Evolutionary conservation across 306 rosid genomes (phyloP).

Genomic region (Malus fusca): DNA sequence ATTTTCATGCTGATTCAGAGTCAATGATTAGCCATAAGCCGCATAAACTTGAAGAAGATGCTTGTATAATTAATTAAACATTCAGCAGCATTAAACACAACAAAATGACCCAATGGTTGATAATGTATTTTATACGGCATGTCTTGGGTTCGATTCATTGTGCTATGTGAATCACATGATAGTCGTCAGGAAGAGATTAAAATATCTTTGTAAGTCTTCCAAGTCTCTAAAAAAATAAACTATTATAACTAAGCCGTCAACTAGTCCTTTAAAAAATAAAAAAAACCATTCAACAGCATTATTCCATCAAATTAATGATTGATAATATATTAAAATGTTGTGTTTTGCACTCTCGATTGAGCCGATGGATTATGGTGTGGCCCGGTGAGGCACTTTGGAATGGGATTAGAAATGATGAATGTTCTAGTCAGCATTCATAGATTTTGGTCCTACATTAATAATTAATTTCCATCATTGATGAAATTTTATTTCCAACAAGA

Average conservation of each 20-base stretch:
- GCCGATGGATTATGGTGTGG: slow-evolving; percentile 20
- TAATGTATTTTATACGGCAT: no score
- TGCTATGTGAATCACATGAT: no score
- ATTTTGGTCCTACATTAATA: slow-evolving; percentile 42
- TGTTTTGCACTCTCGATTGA: slow-evolving; percentile 2
- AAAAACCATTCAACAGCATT: not conserved
- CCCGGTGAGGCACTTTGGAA: slow-evolving; percentile 14
- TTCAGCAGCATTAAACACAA: not conserved
- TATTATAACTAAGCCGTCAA: no score
- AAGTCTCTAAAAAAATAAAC: no score
- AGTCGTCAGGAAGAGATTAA: no score
- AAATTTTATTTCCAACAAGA: not conserved
- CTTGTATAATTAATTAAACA: not conserved
- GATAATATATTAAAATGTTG: slow-evolving; percentile 12
- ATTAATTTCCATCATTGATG: not conserved
- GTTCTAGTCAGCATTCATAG: slow-evolving; percentile 27
- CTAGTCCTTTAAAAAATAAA: no score
- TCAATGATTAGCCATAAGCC: slow-evolving; percentile 10
- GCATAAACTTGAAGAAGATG: not conserved
- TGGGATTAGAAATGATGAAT: slow-evolving; percentile 22
- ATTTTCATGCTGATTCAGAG: slow-evolving; percentile 12
- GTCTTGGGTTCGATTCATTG: no score
- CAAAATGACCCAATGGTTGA: no score
- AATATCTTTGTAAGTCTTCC: no score
- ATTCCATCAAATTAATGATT: slow-evolving; percentile 10